Base-by-base conservation (phyloP, 1,284 basidiomycete species). In the Taiwanofungus camphoratus region DNA sequence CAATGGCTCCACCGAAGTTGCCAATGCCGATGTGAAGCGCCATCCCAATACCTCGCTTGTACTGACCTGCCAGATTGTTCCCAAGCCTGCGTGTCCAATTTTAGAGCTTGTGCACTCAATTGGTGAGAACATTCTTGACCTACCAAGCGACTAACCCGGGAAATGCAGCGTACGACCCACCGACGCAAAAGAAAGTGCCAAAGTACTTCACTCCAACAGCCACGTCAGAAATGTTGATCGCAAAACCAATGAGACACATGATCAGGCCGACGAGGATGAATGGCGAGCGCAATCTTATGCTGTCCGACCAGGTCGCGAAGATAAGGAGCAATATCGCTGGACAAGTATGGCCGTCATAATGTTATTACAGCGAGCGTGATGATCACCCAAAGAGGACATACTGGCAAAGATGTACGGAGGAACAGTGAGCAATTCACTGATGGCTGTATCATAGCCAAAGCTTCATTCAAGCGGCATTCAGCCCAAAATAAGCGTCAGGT, bases 131-230 rank as follows among this genome's bases (percentile, higher is more conserved):
- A n/a, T n/a, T n/a, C n/a, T n/a, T n/a, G 15, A 52, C 70, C 3
- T 42, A 82, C 84, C 85, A 88, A 15, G 79, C 71, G 8, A 85
- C 69, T 4, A 82, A 62, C 13, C 78, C 79, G 2, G 82, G 82
- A 56, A 81, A 74, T 0, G 72, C 67, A 2, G 73, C 72, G 49
- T 86, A 86, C 32, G 68, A 67, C 13, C 82, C 82, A 0, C 67
- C 65, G 9, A 82, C 79, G 39, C 72, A 71, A 42, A 80, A 70
- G 66, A 77, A 86, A 0, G 74, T 79, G 1, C 80, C 82, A 51
- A 84, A 82, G 55, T 84, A 85, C 59, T 84, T 84, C 19, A 65
- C 73, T 4, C 75, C 75, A 36, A 60, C 57, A 3, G 68, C 46
- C 0, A 64, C 74, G 27, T 67, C 58, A 8, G 76, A 71, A 38